Base-by-base conservation (phyloP, 805 yeast genomes). In the Ogataea saltuana region DNA sequence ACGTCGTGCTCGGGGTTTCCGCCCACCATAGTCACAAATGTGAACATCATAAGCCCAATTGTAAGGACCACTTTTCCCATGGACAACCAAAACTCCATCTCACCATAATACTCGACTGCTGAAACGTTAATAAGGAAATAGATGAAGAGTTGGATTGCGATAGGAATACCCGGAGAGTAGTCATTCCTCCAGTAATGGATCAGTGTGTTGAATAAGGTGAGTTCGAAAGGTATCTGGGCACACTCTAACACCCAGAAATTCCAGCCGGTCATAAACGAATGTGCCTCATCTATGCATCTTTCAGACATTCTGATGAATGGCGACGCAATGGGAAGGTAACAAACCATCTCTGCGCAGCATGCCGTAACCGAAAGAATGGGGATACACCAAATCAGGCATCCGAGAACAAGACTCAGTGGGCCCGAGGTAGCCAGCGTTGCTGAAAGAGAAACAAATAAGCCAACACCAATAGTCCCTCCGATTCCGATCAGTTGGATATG, bases 391-490 rank as follows among this genome's bases (percentile, higher is more conserved):
- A 65, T 45, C 2, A 63, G 46, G 45, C 69, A 69, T 4, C 66
- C 75, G 21, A 74, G 47, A 8, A 73, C 47, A 30, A 74, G 55
- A 25, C 65, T 62, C 19, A 71, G 58, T 1, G 78, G 76, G 4
- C 78, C 79, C 30, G 68, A 67, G 20, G 59, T 54, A 18, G 59
- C 58, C 20, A 72, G 60, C 4, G 68, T 68, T 13, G 64, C 56
- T 6, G 75, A 72, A 21, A 72, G 64, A 23, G 71, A 62, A 22
- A 73, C 75, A 41, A 72, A 72, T 19, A 72, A 56, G 7, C 71
- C 75, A 3, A 73, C 69, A 18, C 78, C 78, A 37, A 73, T 71
- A 9, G 76, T 71, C 34, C 76, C 76, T n/a, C 76, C 76, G 26
- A 74, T 71, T 13, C 75, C 78, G 29, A 74, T 61, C 43, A 74